phyloP scores from a whole-genome alignment of 768 basidiomycete species.

The Roridomyces roridus region DNA sequence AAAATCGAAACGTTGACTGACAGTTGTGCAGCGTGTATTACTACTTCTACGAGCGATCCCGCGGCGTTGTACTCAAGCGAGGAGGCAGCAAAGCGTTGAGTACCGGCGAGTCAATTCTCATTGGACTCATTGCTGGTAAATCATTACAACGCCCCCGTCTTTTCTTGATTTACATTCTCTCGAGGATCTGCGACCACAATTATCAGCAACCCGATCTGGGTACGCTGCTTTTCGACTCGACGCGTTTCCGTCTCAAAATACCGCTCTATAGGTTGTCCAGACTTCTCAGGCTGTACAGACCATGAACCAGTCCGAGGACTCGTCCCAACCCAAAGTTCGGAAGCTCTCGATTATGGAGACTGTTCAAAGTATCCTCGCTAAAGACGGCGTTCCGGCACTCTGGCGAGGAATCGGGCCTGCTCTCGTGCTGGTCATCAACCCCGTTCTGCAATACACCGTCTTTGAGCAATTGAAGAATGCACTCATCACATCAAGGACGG shows the following conservation, averaged over 20 bases:
- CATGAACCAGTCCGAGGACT: slow-evolving; percentile 40
- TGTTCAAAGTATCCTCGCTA: slow-evolving; percentile 68
- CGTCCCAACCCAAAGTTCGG: slow-evolving; percentile 41
- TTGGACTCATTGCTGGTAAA: slow-evolving; percentile 85
- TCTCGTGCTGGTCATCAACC: slow-evolving; percentile 92
- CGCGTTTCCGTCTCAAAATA: neutral
- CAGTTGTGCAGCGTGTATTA: slow-evolving; percentile 77
- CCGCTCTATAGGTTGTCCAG: slow-evolving; percentile 35
- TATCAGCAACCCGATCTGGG: slow-evolving; percentile 96
- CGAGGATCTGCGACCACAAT: slow-evolving; percentile 90
- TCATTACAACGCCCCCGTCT: neutral
- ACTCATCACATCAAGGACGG: slow-evolving; percentile 67
- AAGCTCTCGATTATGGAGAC: slow-evolving; percentile 73
- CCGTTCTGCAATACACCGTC: slow-evolving; percentile 88
- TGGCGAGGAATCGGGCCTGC: slow-evolving; percentile 95
- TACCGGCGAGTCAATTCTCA: slow-evolving; percentile 89
- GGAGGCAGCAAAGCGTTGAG: slow-evolving; percentile 71
- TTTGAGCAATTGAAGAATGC: slow-evolving; percentile 96
- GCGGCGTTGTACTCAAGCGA: slow-evolving; percentile 61
- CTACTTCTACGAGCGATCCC: slow-evolving; percentile 84
- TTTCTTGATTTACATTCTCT: slow-evolving; percentile 3
- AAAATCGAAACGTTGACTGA: neutral
- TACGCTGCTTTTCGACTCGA: slow-evolving; percentile 40
- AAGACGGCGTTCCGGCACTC: slow-evolving; percentile 80
- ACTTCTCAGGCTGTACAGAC: slow-evolving; percentile 83